phyloP scores from a whole-genome alignment of 352 stramenopile genomes.

The Proteromonas lacertae region DNA sequence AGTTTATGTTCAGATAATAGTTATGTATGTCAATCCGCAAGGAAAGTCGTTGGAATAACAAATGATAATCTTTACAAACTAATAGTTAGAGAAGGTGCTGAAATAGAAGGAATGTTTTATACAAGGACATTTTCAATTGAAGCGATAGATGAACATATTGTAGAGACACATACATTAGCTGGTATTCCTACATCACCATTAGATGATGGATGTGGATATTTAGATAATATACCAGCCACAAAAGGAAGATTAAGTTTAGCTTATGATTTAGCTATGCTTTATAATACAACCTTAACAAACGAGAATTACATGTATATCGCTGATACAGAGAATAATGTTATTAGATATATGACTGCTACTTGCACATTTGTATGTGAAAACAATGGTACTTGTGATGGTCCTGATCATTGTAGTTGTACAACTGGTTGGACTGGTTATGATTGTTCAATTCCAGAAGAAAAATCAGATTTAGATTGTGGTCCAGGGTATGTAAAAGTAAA shows the following conservation, averaged over 20 bases:
- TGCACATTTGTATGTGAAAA: slow-evolving; percentile 78
- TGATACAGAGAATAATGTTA: slow-evolving; percentile 42
- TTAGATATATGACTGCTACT: slow-evolving; percentile 30
- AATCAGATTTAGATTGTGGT: slow-evolving; percentile 35
- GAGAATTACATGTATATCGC: slow-evolving; percentile 31
- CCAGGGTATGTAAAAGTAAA: slow-evolving; percentile 37
- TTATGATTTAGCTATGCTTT: slow-evolving; percentile 30
- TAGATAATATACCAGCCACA: slow-evolving; percentile 23
- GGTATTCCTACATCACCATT: slow-evolving; percentile 23
- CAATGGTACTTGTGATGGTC: slow-evolving; percentile 32
- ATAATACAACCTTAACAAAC: slow-evolving; percentile 9
- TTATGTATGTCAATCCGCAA: too few species aligned
- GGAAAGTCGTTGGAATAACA: too few species aligned
- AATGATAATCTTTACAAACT: too few species aligned
- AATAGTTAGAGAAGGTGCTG: too few species aligned
- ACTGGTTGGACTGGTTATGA: slow-evolving; percentile 50
- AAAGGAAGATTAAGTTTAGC: too few species aligned
- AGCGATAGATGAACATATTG: background rate
- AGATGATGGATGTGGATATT: slow-evolving; percentile 27
- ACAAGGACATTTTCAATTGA: background rate
- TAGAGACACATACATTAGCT: slow-evolving; percentile 4
- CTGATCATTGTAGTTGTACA: slow-evolving; percentile 39
- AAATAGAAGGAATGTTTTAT: too few species aligned
- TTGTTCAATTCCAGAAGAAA: slow-evolving; percentile 27
- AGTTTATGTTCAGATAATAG: too few species aligned